Percentiles rank a stretch among this genome's conserved stretches.
These are phyloP conservation scores for Erythrophleum ivorense DNA, from an alignment of 331 rosid species.

Conservation along the genomic window DNA sequence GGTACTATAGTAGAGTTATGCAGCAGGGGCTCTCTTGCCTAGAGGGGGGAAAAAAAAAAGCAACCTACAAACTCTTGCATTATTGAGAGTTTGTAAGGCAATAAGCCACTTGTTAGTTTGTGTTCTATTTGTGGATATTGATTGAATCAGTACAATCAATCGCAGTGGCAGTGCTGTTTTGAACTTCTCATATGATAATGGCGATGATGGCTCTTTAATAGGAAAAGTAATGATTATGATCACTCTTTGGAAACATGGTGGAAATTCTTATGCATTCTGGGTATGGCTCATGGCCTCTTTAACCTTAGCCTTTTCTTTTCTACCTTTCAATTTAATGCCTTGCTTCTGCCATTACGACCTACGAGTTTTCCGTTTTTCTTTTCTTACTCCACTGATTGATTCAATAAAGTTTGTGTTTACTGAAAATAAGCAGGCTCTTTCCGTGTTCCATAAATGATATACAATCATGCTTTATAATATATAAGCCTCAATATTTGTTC, in stretches of 20 bases:
- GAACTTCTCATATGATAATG: conserved; percentile 2
- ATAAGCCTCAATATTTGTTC: too few relatives aligned
- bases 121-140: not conserved
- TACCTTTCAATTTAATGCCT: too few relatives aligned
- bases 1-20: not conserved
- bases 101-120: not conserved
- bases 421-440: too few relatives aligned
- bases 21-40: not conserved
- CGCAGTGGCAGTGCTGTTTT: conserved; percentile 25
- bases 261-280: not conserved
- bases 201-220: not conserved
- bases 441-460: too few relatives aligned
- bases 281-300: not conserved
- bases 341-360: too few relatives aligned
- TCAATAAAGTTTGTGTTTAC: too few relatives aligned
- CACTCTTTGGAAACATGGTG: not conserved
- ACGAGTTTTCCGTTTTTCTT: too few relatives aligned
- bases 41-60: conserved; percentile 7
- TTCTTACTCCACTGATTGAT: too few relatives aligned
- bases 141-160: conserved; percentile 25
- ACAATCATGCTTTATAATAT: too few relatives aligned
- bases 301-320: not conserved
- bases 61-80: conserved; percentile 28
- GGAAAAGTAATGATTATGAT: conserved; percentile 25
- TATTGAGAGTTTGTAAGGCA: conserved; percentile 11